Evolutionary conservation across 2,329 filamentous ascomycete genomes (phyloP), one percentile per base, ranked within the genome.

Genomic region (Curvularia eragrostidis): DNA sequence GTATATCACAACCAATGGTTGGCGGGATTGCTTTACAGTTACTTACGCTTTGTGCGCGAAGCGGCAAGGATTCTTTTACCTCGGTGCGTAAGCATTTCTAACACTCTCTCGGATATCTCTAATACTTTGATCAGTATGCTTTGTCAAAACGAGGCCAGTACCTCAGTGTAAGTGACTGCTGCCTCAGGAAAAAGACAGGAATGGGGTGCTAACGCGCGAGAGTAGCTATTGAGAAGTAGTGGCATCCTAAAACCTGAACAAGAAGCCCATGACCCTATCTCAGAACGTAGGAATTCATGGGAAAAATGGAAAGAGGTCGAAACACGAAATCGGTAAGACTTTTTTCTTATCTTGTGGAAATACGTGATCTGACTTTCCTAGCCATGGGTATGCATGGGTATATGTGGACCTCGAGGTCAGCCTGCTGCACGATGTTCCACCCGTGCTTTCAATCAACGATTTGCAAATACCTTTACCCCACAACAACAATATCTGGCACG

Each of bases 371-470:
- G 12, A 57, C n/a, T 12, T 7, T 43, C n/a, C 21, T 36, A 57
- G 54, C 15, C 49, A 57, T 18, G 54, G 28, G 18, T 53, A 57
- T 34, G 54, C 54, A 12, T 57, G 54, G 54, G 43, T 57, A 9
- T 57, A 57, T 38, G 54, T 53, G 10, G 54, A 57, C 36, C 43
- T 57, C 3, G 54, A 57, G 18, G 34, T 48, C 15, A 57, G 49
- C 36, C 36, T 57, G 38, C 38, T 57, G 3, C 36, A 57, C 38
- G 54, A 57, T 28, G 49, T 57, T 15, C 36, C 49, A 6, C 54
- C 54, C 5, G 30, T 57, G 9, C 54, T 57, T 23, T 57, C 54
- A 15, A 41, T 53, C 28, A 48, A 42, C 13, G 54, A 57, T n/a
- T 19, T 57, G 12, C 54, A 57, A 42, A 43, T 53, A 15, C 54